These are phyloP conservation scores for Pseudomonodictys pantanalensis DNA, from an alignment of 495 filamentous ascomycete species.

Conservation along the genomic window DNA sequence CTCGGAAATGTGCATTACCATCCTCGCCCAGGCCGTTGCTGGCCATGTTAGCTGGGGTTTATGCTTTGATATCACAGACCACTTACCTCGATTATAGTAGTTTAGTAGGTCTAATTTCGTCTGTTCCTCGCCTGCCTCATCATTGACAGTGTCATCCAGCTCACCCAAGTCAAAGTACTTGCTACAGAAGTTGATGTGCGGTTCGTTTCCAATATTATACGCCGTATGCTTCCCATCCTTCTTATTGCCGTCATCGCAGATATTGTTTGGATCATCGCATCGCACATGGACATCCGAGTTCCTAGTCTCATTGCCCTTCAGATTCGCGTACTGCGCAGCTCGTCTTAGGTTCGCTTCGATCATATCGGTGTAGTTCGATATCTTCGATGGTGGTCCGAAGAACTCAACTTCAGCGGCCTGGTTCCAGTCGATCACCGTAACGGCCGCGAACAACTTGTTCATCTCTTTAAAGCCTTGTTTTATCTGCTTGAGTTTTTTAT, in stretches of 20 bases:
- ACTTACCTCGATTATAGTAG: constrained; percentile 29
- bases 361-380: constrained; percentile 15
- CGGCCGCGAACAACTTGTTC: constrained; percentile 18
- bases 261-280: constrained; percentile 24
- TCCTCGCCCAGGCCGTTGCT: constrained; percentile 26
- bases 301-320: constrained; percentile 8
- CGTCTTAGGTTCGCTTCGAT: constrained; percentile 17
- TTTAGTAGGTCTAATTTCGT: constrained; percentile 1
- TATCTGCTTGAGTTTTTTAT: constrained; percentile 14
- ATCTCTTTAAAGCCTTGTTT: constrained; percentile 20
- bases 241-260: constrained; percentile 1
- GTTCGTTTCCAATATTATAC: constrained; percentile 29
- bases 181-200: constrained; percentile 27
- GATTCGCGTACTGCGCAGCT: constrained; percentile 17
- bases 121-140: neutral
- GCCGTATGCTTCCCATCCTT: constrained; percentile 12
- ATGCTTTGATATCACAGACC: neutral
- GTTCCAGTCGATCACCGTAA: constrained; percentile 5
- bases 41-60: neutral
- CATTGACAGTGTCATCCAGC: constrained; percentile 5
- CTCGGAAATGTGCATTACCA: constrained; percentile 24
- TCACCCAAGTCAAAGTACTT: constrained; percentile 12
- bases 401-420: constrained; percentile 9
- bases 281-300: constrained; percentile 25
- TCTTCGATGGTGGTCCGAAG: constrained; percentile 5